A percentile compares a stretch with the other conserved stretches of the same genome.
These are phyloP conservation scores for Otatea glauca DNA, from an alignment of 176 grass and related monocot genomes.

Conservation along the genomic window DNA sequence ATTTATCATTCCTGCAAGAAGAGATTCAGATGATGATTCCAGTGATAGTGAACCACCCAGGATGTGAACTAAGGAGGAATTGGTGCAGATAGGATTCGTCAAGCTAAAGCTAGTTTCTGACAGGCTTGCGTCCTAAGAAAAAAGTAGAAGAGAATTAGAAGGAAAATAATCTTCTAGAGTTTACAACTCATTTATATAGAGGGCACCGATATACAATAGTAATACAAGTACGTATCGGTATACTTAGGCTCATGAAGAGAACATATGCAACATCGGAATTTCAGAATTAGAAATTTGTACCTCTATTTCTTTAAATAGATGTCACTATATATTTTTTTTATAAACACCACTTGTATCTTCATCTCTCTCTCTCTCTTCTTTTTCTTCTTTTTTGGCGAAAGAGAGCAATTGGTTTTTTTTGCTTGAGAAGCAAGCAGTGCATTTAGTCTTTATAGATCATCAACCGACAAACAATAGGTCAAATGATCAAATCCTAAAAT, in stretches of 20 bases:
- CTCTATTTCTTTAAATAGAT: too few species aligned
- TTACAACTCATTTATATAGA: neutral
- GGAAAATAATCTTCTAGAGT: neutral
- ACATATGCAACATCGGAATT: neutral
- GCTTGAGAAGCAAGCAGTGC: too few species aligned
- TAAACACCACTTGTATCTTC: too few species aligned
- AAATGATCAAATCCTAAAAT: too few species aligned
- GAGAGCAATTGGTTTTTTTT: too few species aligned
- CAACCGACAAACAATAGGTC: too few species aligned
- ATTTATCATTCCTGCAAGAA: constrained; percentile 46
- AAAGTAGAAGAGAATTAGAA: neutral
- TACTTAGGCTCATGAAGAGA: neutral
- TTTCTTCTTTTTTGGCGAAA: too few species aligned
- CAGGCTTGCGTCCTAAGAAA: neutral
- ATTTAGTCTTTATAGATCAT: too few species aligned
- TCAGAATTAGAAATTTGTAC: too few species aligned
- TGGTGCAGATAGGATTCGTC: neutral
- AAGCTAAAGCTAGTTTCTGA: neutral
- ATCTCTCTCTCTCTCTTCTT: too few species aligned
- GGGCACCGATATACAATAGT: neutral
- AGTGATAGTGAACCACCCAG: neutral
- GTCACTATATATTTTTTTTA: too few species aligned
- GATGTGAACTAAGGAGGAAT: neutral
- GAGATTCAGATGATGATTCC: constrained; percentile 10
- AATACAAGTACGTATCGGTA: neutral